Evolutionary conservation across 768 basidiomycete genomes (phyloP), one percentile per base, ranked within the genome.

Genomic region (Astraeus odoratus): DNA sequence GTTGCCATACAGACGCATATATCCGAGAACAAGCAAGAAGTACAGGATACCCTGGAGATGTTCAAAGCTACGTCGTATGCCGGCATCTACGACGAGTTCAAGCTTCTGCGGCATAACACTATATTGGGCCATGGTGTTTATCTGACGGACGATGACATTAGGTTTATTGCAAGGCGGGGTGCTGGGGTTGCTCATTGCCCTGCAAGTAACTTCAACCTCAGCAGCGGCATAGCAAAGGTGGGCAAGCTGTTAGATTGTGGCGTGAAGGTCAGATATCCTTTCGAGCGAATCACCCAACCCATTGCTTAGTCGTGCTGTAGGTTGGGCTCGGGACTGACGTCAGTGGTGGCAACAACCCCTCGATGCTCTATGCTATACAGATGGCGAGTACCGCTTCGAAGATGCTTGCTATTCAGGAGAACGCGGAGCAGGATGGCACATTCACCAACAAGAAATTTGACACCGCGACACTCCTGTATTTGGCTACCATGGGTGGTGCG

Each of bases 271-370:
- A 23, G 67, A 55, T 36, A 1, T 41, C 3, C 50, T 42, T 30
- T 5, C 12, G 5, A 37, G 8, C n/a, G 18, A 15, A 38, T 39
- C 18, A 16, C 35, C 37, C 23, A 23, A 36, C 15, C 12, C 20
- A 27, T 40, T 39, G 22, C 49, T 56, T 31, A 56, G 41, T 26
- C 26, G 26, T 39, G 16, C 22, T 23, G 16, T 27, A 93, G 91
- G 88, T 97, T 49, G 91, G 92, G 15, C 69, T 98, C n/a, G 95
- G 95, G 2, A 94, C 94, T 42, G 92, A 95, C 59, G 82, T 87
- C 43, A 86, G 90, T 1, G 95, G 95, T 9, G 94, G 95, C 4
- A 89, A 80, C 63, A 79, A 78, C 8, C 72, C 81, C 3, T 94
- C 91, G 4, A 86, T 97, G 48, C 71, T 96, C 49, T 77, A 72